A percentile compares a stretch with the other conserved stretches of the same genome.
Conservation (phyloP, 2,329 filamentous ascomycete genomes). For the Fusarium lyarnte region DNA sequence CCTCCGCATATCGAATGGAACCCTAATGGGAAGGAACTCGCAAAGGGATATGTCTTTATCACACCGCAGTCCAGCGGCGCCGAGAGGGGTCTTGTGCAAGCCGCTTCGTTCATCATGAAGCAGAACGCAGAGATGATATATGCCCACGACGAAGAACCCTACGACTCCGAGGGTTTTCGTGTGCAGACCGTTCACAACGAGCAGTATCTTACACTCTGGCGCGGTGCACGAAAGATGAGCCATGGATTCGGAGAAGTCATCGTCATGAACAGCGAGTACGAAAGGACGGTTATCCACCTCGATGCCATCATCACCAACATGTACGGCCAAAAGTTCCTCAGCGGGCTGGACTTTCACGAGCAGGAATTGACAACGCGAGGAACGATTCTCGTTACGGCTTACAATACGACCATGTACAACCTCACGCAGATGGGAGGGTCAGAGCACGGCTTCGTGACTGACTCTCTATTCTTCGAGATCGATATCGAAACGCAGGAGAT, state of each 20-base stretch:
- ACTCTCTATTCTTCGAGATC: constrained; percentile 54
- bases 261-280: constrained; percentile 45
- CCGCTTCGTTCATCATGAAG: constrained; percentile 37
- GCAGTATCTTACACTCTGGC: constrained; percentile 45
- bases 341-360: constrained; percentile 38
- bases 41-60: constrained; percentile 43
- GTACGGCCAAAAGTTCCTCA: background rate
- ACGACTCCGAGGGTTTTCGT: constrained; percentile 34
- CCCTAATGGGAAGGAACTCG: constrained; percentile 26
- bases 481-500: constrained; percentile 52
- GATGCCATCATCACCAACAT: constrained; percentile 9
- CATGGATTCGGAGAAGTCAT: constrained; percentile 47
- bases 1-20: constrained; percentile 35
- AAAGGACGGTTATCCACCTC: constrained; percentile 19
- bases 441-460: constrained; percentile 30
- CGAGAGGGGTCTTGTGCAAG: constrained; percentile 16
- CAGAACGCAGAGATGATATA: constrained; percentile 46
- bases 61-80: constrained; percentile 27
- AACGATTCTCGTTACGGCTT: constrained; percentile 40
- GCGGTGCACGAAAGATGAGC: constrained; percentile 39
- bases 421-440: constrained; percentile 31
- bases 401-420: constrained; percentile 36
- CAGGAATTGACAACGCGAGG: constrained; percentile 33
- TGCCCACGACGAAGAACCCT: constrained; percentile 23
- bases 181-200: constrained; percentile 45